Base-by-base conservation (phyloP, 2,329 filamentous ascomycete genomes). In the Fusarium haematococcum region DNA sequence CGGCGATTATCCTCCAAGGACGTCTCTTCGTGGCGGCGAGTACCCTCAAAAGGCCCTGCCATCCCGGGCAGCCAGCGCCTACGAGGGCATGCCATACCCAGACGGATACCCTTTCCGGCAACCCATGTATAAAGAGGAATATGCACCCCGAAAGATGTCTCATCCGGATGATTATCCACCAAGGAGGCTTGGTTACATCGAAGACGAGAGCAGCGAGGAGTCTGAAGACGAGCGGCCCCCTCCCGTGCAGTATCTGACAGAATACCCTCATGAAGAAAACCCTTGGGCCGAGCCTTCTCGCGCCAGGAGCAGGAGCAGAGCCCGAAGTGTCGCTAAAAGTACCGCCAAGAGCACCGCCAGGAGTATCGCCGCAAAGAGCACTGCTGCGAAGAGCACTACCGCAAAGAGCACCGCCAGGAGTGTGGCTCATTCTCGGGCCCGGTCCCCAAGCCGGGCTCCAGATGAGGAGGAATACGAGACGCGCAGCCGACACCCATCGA, bases 401-500 rank as follows among this genome's bases (percentile, higher is more conserved):
- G 74, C 66, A n/a, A 50, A 50, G 62, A 78, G 73, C 33, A 77
- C 72, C 23, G 62, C 74, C 8, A 77, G 72, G 57, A 78, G 77
- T 27, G 74, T 70, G 11, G 75, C 74, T 37, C 71, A 61, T 23
- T 74, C 72, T 60, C 72, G 66, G 62, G 73, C 63, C 59, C 65
- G 43, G 18, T 71, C 65, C 77, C 81, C 5, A 79, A 85, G 67
- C 76, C 82, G 71, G 43, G 69, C 69, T 41, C 75, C 74, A 9
- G 76, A 77, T 30, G 77, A 78, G 37, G 48, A 54, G 27, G 48
- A 80, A 7, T 80, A 81, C 54, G 86, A 87, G 59, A 73, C 69
- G 11, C 81, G 84, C 13, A 85, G 85, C 67, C 84, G 84, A 10
- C 81, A 83, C 56, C 81, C 83, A 2, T 82, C 83, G 14, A 83